These are phyloP conservation scores for Saccharomyces pastorianus DNA, from an alignment of 1,139 yeast genomes.

Conservation along the genomic window DNA sequence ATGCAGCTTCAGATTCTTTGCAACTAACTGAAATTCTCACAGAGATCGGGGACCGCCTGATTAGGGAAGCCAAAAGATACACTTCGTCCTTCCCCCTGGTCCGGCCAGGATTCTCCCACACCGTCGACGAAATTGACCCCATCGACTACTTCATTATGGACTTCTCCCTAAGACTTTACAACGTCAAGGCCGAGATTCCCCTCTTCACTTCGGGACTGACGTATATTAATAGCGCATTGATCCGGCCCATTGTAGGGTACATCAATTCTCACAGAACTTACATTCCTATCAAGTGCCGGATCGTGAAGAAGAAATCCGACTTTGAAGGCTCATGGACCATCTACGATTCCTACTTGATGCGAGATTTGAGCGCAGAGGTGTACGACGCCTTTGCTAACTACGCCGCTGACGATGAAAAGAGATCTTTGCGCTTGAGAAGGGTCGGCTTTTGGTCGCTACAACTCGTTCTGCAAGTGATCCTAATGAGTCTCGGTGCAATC, in stretches of 20 bases:
- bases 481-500: conserved; percentile 70
- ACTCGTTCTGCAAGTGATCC: conserved; percentile 66
- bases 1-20: conserved; percentile 15
- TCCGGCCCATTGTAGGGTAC: conserved; percentile 91
- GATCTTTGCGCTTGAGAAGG: conserved; percentile 63
- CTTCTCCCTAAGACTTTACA: conserved; percentile 65
- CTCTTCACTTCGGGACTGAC: conserved; percentile 75
- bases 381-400: conserved; percentile 85
- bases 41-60: conserved; percentile 19
- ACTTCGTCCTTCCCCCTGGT: conserved; percentile 8
- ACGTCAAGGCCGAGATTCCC: conserved; percentile 85
- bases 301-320: conserved; percentile 71
- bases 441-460: conserved; percentile 94
- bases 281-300: conserved; percentile 78
- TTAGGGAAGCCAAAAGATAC: conserved; percentile 22
- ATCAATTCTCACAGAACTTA: conserved; percentile 84
- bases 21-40: conserved; percentile 20
- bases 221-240: conserved; percentile 81
- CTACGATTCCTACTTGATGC: conserved; percentile 85
- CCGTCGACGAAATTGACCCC: conserved; percentile 27
- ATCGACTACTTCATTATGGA: conserved; percentile 66
- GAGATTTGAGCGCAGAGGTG: conserved; percentile 80
- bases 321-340: conserved; percentile 96
- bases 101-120: conserved; percentile 8
- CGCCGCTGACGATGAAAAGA: conserved; percentile 77